These are phyloP conservation scores for Apiotrichum mycotoxinovorans DNA, from an alignment of 1,284 basidiomycete species.

Conservation along the genomic window DNA sequence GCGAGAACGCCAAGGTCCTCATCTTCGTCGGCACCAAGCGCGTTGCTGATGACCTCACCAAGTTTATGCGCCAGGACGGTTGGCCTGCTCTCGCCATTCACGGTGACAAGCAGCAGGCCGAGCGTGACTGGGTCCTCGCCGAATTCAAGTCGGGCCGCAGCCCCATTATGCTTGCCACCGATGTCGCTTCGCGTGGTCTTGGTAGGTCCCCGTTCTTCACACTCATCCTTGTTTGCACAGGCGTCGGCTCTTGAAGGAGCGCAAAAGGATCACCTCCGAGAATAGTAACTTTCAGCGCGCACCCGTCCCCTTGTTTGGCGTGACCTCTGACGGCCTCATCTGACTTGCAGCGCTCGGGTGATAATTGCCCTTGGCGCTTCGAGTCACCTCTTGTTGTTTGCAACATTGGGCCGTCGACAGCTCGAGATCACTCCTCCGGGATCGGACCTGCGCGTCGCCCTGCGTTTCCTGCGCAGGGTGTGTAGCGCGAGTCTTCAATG, in stretches of 20 bases:
- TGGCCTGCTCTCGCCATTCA: slow-evolving; percentile 99
- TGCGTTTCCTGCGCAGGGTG: slow-evolving; percentile 5
- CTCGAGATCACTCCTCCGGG: slow-evolving; percentile 6
- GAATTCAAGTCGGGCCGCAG: slow-evolving; percentile 98
- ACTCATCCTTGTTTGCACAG: slow-evolving; percentile 29
- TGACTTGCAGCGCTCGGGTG: slow-evolving; percentile 6
- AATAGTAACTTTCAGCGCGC: slow-evolving; percentile 1
- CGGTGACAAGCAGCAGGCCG: slow-evolving; percentile 86
- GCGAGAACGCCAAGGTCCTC: slow-evolving; percentile 96
- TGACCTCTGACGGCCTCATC: slow-evolving; percentile 18
- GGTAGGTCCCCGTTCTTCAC: slow-evolving; percentile 66
- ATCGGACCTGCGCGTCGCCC: slow-evolving; percentile 2
- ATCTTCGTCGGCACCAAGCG: slow-evolving; percentile 99
- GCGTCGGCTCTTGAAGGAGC: slow-evolving; percentile 22
- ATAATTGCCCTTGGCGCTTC: slow-evolving; percentile 4
- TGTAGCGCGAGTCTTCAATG: slow-evolving; percentile 3
- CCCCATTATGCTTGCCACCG: slow-evolving; percentile 96
- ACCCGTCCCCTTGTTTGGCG: slow-evolving; percentile 7
- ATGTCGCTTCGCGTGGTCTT: slow-evolving; percentile 97
- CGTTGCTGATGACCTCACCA: slow-evolving; percentile 96
- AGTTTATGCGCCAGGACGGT: slow-evolving; percentile 92
- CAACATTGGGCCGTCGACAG: slow-evolving; percentile 17
- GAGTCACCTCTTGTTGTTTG: slow-evolving; percentile 3
- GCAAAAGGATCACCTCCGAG: neutral
- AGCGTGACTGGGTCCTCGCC: slow-evolving; percentile 97